Conservation (phyloP, 225 moss, liverwort and hornwort species). For the Takakia lepidozioides region DNA sequence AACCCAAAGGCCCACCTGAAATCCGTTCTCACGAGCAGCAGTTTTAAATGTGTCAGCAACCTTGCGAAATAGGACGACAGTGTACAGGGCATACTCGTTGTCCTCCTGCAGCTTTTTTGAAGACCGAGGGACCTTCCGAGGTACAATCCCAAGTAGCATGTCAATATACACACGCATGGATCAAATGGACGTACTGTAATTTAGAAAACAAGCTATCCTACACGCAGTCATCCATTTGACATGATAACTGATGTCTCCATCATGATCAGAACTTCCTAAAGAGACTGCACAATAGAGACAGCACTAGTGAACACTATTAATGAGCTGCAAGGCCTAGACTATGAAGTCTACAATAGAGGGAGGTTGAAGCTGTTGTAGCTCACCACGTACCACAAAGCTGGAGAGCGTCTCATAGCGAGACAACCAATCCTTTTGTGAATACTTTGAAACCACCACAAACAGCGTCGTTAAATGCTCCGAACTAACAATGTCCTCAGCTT, state of each 20-base stretch:
- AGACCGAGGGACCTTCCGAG: slow-evolving; percentile 71
- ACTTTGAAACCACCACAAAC: slow-evolving; percentile 83
- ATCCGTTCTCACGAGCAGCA: slow-evolving; percentile 68
- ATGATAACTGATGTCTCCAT: too few relatives aligned
- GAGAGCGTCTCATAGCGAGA: slow-evolving; percentile 71
- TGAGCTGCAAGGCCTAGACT: not conserved
- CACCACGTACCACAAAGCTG: slow-evolving; percentile 67
- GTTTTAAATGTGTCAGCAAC: slow-evolving; percentile 87
- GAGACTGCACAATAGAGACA: too few relatives aligned
- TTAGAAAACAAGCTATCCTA: too few relatives aligned
- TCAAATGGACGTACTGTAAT: too few relatives aligned
- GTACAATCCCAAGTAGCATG: too few relatives aligned
- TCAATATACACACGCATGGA: too few relatives aligned
- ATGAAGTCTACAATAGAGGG: too few relatives aligned
- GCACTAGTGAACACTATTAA: too few relatives aligned
- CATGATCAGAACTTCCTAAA: too few relatives aligned
- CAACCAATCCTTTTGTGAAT: slow-evolving; percentile 94
- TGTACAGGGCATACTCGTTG: slow-evolving; percentile 85
- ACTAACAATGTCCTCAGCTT: slow-evolving; percentile 61
- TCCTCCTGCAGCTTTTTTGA: slow-evolving; percentile 79
- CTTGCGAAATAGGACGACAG: slow-evolving; percentile 78
- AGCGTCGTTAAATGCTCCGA: slow-evolving; percentile 91
- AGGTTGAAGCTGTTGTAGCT: not conserved
- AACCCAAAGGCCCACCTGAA: slow-evolving; percentile 37
- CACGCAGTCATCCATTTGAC: too few relatives aligned